Percentiles rank a stretch among this genome's conserved stretches.
Evolutionary conservation across 192 early-diverging fungal species (phyloP).

Genomic region (Coemansia sp.): DNA sequence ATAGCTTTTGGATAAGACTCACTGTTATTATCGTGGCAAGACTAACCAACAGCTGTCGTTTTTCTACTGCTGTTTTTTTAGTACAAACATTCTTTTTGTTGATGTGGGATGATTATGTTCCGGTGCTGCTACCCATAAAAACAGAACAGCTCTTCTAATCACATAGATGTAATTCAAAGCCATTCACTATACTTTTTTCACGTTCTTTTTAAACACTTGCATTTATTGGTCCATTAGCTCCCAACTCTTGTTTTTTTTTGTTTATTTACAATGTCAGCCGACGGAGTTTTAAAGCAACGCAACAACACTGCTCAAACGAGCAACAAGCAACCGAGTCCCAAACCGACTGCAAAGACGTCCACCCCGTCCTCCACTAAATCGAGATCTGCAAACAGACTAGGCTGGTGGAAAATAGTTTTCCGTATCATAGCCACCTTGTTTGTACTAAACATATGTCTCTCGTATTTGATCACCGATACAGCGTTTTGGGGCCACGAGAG

Average conservation of each 20-base stretch:
- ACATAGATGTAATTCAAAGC: no score
- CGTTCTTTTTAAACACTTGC: not conserved
- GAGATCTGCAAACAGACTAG: conserved; percentile 4
- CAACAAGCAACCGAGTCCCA: not conserved
- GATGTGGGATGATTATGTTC: no score
- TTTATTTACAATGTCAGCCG: not conserved
- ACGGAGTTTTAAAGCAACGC: conserved; percentile 1
- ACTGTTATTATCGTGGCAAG: no score
- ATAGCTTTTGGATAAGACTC: no score
- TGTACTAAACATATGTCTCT: conserved; percentile 45
- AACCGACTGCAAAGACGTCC: not conserved
- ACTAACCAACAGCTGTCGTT: no score
- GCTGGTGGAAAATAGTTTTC: conserved; percentile 40
- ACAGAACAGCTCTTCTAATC: no score
- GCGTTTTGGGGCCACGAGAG: conserved; percentile 71
- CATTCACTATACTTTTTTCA: no score
- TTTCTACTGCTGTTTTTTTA: no score
- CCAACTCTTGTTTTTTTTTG: not conserved
- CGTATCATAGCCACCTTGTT: conserved; percentile 29
- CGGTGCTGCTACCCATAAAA: no score
- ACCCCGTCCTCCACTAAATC: not conserved
- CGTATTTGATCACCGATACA: conserved; percentile 71
- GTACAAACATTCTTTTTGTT: no score
- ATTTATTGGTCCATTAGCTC: not conserved
- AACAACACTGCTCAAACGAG: not conserved